Conservation (phyloP, 2,329 filamentous ascomycete species). For the Arthrobotrys conoides region DNA sequence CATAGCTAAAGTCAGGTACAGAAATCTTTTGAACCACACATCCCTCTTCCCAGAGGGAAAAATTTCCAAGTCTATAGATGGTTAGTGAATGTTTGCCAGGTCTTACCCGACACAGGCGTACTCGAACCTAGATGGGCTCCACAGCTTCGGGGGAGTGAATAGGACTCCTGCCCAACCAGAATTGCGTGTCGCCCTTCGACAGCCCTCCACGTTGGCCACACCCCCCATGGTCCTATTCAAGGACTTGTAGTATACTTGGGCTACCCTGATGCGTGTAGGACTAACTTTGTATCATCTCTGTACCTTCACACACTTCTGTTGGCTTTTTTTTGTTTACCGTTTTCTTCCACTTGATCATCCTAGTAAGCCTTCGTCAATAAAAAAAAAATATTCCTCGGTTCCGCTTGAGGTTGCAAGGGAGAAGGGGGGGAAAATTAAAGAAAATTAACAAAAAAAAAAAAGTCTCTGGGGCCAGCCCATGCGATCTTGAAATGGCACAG, state of each 20-base stretch:
- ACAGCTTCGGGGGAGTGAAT: constrained; percentile 29
- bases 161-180: constrained; percentile 53
- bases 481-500: constrained; percentile 30
- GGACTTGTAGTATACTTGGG: constrained; percentile 34
- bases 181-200: constrained; percentile 46
- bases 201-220: constrained; percentile 50
- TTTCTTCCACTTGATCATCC: constrained; percentile 32
- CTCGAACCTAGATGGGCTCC: constrained; percentile 52
- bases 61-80: constrained; percentile 18
- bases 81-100: constrained; percentile 27
- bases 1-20: constrained; percentile 45
- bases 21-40: constrained; percentile 37
- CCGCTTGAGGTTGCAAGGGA: constrained; percentile 26
- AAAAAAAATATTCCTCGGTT: constrained; percentile 18
- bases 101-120: constrained; percentile 55
- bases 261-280: constrained; percentile 28
- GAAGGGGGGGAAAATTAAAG: constrained; percentile 8
- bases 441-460: background rate
- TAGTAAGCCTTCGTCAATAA: constrained; percentile 21
- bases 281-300: constrained; percentile 44
- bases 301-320: constrained; percentile 49
- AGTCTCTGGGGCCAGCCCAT: background rate
- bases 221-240: constrained; percentile 24
- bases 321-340: constrained; percentile 27
- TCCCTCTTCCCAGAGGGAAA: constrained; percentile 17